Evolutionary conservation across 2,329 filamentous ascomycete genomes (phyloP).

Genomic region (Cladophialophora psammophila): DNA sequence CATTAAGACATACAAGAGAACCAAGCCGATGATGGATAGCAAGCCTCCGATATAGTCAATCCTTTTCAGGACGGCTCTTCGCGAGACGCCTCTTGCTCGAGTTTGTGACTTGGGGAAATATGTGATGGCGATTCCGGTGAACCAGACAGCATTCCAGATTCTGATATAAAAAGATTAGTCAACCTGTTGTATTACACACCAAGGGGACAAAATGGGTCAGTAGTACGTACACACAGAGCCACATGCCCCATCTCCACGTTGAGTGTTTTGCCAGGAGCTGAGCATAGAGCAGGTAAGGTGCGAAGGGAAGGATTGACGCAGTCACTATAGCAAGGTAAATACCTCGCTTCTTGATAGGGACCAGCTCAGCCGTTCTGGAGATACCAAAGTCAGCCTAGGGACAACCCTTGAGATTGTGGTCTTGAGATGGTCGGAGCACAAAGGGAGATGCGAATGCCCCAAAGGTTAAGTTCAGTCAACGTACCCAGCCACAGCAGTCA

Average conservation of each 20-base stretch:
- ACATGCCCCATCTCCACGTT: conserved; percentile 20
- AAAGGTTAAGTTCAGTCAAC: background rate
- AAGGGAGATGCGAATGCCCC: background rate
- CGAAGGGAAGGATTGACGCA: conserved; percentile 24
- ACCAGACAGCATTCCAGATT: conserved; percentile 16
- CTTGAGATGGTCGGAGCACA: background rate
- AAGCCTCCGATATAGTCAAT: conserved; percentile 14
- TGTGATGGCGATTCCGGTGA: conserved; percentile 1
- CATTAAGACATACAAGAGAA: conserved; percentile 13
- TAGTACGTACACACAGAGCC: conserved; percentile 8
- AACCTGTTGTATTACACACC: background rate
- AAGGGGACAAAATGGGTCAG: background rate
- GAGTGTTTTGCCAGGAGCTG: conserved; percentile 13
- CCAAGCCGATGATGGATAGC: conserved; percentile 10
- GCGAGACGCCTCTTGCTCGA: conserved; percentile 2
- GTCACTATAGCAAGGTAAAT: conserved; percentile 25
- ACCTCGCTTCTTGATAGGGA: conserved; percentile 27
- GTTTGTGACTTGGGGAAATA: conserved; percentile 18
- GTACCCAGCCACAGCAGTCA: conserved; percentile 25
- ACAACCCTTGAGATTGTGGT: background rate
- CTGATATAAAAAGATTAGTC: background rate
- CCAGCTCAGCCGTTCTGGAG: conserved; percentile 25
- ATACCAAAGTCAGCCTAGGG: background rate
- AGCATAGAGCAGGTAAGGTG: conserved; percentile 19
- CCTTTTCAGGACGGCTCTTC: background rate